phyloP scores from a whole-genome alignment of 2,329 filamentous ascomycete species.

The Cladobotryum mycophilum region DNA sequence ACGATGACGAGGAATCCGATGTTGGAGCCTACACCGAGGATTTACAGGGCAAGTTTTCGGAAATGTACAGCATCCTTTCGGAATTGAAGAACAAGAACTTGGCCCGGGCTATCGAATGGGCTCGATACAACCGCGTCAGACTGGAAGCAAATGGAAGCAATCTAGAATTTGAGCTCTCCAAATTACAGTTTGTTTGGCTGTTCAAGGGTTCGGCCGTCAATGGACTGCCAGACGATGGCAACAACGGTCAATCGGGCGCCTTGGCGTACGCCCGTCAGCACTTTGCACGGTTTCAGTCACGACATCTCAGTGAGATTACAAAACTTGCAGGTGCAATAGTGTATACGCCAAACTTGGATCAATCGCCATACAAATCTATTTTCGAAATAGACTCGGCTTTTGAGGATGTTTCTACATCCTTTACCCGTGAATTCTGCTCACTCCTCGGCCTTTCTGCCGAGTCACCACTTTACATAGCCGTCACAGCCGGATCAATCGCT shows the following conservation, averaged over 20 bases:
- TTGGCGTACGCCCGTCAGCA: conserved; percentile 68
- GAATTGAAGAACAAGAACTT: conserved; percentile 71
- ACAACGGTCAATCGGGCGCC: conserved; percentile 57
- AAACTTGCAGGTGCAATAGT: conserved; percentile 76
- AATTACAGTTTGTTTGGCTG: conserved; percentile 83
- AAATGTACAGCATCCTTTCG: conserved; percentile 86
- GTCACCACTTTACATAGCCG: conserved; percentile 86
- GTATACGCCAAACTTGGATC: conserved; percentile 65
- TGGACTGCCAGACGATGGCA: conserved; percentile 47
- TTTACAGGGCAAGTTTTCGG: conserved; percentile 73
- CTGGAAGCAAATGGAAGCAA: conserved; percentile 83
- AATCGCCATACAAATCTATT: conserved; percentile 71
- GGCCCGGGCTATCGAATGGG: conserved; percentile 81
- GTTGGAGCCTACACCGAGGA: conserved; percentile 29
- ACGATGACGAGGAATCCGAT: conserved; percentile 13
- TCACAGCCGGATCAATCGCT: conserved; percentile 87
- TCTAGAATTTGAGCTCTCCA: conserved; percentile 88
- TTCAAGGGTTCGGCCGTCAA: conserved; percentile 59
- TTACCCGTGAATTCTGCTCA: conserved; percentile 91
- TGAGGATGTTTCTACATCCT: conserved; percentile 76
- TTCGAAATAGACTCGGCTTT: conserved; percentile 74
- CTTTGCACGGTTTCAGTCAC: conserved; percentile 66
- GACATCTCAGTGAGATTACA: conserved; percentile 74
- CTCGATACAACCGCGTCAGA: conserved; percentile 59
- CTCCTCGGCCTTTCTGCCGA: conserved; percentile 84